Conservation (phyloP, 306 rosid species). For the Medicago ruthenica region DNA sequence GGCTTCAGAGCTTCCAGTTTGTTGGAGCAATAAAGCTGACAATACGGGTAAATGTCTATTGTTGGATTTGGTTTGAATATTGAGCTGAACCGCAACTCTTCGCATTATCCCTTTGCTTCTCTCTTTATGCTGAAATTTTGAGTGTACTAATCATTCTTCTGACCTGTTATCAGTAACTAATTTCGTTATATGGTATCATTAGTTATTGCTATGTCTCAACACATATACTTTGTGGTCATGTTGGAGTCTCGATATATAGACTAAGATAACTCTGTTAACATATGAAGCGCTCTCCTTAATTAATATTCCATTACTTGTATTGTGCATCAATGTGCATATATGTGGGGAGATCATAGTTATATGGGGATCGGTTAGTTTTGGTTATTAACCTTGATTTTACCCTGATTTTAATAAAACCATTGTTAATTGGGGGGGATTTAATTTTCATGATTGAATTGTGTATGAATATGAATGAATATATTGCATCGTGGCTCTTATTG, state of each 20-base stretch:
- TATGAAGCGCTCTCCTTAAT: constrained; percentile 16
- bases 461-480: constrained; percentile 27
- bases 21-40: constrained; percentile 61
- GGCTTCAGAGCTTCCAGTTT: constrained; percentile 75
- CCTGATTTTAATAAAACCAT: background rate
- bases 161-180: constrained; percentile 27
- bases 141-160: constrained; percentile 22
- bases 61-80: constrained; percentile 54
- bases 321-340: constrained; percentile 10
- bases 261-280: constrained; percentile 10
- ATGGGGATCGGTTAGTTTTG: constrained; percentile 3
- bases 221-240: constrained; percentile 17
- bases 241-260: constrained; percentile 22
- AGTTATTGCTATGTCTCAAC: constrained; percentile 27
- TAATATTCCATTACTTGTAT: background rate
- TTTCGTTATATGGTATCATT: constrained; percentile 19
- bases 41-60: constrained; percentile 53
- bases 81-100: constrained; percentile 39
- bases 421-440: background rate
- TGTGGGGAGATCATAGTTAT: constrained; percentile 10
- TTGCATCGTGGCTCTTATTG: background rate
- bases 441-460: background rate
- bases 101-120: background rate
- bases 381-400: background rate
- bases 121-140: background rate